Base-by-base conservation (phyloP, 2,329 filamentous ascomycete genomes). In the Phialophora tarda region DNA sequence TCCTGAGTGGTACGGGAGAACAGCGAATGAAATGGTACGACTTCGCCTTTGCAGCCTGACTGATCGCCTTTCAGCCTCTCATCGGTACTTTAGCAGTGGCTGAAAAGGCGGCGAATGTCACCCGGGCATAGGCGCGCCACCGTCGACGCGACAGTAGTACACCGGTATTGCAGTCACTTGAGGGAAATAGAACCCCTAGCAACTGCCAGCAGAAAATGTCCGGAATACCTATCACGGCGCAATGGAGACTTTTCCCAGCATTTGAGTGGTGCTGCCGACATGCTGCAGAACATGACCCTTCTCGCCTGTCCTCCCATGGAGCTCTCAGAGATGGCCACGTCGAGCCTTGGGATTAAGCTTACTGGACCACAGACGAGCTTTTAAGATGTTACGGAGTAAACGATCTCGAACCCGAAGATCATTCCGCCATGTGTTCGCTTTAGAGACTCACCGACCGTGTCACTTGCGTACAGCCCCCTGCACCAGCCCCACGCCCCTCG, bases 271-370 rank as follows among this genome's bases (percentile, higher is more conserved):
- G 59, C 53, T 59, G 26, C 58, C 53, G 23, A 44, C 28, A 62
- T 65, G 57, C 62, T 69, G 64, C 67, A 69, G 62, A 64, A 63
- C 51, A 60, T 63, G 60, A 24, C 61, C 47, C 61, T 60, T 50
- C 60, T 57, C 41, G 56, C 48, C 41, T 62, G 54, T 54, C 57
- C 34, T 62, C 44, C 44, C 50, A 58, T 59, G 32, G 44, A 55
- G 56, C 62, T 67, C 62, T 65, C 54, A 65, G 61, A 67, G 61
- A 23, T 47, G 57, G 67, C 67, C 67, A 69, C 67, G 67, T 69
- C 67, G 64, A 65, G 51, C 48, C 44, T 57, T 51, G 59, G 55
- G 41, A 56, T 63, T 41, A 55, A 34, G 57, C 34, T 66, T 51
- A 66, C 60, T 66, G 63, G 63, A 55, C 44, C 17, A 41, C n/a